Percentiles rank a stretch among this genome's conserved stretches.
Evolutionary conservation across 768 basidiomycete genomes (phyloP).

Genomic region (Rubroboletus pulcherrimus): DNA sequence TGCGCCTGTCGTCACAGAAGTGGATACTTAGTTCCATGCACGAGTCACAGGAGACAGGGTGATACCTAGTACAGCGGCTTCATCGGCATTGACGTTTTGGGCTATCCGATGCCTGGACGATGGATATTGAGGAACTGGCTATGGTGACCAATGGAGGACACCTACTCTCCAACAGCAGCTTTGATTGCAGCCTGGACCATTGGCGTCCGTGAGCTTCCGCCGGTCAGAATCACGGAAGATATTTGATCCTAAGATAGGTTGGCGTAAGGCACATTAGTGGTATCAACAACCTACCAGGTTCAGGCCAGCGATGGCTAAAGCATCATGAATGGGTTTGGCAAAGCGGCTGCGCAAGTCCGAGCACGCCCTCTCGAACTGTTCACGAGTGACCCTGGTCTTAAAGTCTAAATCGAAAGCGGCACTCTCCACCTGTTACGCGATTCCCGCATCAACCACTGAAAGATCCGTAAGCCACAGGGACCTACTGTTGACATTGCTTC

Average conservation of each 20-base stretch:
- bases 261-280: not conserved
- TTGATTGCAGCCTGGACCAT: conserved; percentile 86
- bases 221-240: conserved; percentile 88
- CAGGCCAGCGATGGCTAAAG: conserved; percentile 62
- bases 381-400: conserved; percentile 68
- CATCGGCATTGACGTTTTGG: conserved; percentile 94
- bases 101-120: conserved; percentile 71
- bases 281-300: conserved; percentile 47
- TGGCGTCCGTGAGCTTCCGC: conserved; percentile 85
- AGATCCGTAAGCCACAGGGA: not conserved
- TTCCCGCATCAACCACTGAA: not conserved
- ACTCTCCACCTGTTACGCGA: conserved; percentile 69
- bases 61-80: conserved; percentile 84
- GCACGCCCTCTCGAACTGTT: conserved; percentile 74
- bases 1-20: conserved; percentile 45
- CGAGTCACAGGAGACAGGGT: not conserved
- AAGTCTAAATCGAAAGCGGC: conserved; percentile 90
- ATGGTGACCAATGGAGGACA: conserved; percentile 7
- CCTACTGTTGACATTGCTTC: conserved; percentile 72
- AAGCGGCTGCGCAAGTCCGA: conserved; percentile 61
- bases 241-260: conserved; percentile 60
- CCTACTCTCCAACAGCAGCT: conserved; percentile 73
- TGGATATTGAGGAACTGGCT: not conserved
- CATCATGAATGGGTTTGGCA: conserved; percentile 70
- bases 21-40: conserved; percentile 1